Conservation (phyloP, 2,329 filamentous ascomycete species). For the Paraphoma chrysanthemicola region DNA sequence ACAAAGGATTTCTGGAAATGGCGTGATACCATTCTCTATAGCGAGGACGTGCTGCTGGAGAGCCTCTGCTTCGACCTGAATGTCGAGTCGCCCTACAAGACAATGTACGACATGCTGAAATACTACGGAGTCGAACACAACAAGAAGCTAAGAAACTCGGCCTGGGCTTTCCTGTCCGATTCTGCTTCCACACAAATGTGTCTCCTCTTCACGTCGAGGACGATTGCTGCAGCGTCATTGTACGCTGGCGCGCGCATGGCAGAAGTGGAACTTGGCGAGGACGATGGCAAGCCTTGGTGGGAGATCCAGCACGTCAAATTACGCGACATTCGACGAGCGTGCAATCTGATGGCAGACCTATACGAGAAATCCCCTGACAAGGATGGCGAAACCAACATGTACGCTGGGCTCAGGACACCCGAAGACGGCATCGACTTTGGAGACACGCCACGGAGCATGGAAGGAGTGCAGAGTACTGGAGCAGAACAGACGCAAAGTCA, state of each 20-base stretch:
- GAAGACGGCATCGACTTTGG: slow-evolving; percentile 45
- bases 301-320: slow-evolving; percentile 75
- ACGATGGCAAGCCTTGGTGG: slow-evolving; percentile 86
- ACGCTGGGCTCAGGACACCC: slow-evolving; percentile 53
- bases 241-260: slow-evolving; percentile 85
- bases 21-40: slow-evolving; percentile 90
- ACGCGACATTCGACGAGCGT: slow-evolving; percentile 73
- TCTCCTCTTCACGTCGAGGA: slow-evolving; percentile 77
- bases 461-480: slow-evolving; percentile 26
- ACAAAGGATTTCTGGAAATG: slow-evolving; percentile 98
- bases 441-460: slow-evolving; percentile 38
- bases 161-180: slow-evolving; percentile 95
- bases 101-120: slow-evolving; percentile 80
- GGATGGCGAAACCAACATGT: slow-evolving; percentile 53
- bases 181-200: slow-evolving; percentile 84
- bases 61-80: slow-evolving; percentile 92
- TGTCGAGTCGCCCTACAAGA: slow-evolving; percentile 85
- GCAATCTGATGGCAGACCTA: slow-evolving; percentile 73
- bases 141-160: slow-evolving; percentile 80
- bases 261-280: slow-evolving; percentile 73
- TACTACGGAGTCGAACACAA: slow-evolving; percentile 78
- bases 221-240: slow-evolving; percentile 83
- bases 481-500: slow-evolving; percentile 23
- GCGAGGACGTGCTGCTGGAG: slow-evolving; percentile 92
- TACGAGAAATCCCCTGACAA: slow-evolving; percentile 53